Conservation (phyloP, 163 green algal genomes). For the Chlamydomonas reinhardtii region DNA sequence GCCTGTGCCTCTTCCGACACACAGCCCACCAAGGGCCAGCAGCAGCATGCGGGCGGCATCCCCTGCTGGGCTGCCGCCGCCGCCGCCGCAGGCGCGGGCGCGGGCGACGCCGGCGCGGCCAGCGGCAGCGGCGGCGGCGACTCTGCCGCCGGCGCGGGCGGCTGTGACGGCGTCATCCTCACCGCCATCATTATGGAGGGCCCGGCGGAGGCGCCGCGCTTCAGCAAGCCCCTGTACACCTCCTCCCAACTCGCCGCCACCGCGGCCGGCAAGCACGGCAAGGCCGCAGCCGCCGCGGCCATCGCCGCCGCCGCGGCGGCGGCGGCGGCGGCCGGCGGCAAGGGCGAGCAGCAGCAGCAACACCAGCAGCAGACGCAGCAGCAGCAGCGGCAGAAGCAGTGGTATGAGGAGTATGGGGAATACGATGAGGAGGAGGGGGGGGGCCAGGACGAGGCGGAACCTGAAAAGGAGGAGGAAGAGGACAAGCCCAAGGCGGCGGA, state of each 20-base stretch:
- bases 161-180: neutral
- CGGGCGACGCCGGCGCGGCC: too few species aligned
- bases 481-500: conserved; percentile 1
- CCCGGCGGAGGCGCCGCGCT: neutral
- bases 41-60: neutral
- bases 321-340: neutral
- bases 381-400: neutral
- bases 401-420: neutral
- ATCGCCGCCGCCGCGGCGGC: neutral
- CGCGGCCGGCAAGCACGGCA: neutral
- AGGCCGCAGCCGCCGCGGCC: neutral
- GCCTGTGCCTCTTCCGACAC: neutral
- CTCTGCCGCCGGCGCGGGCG: too few species aligned
- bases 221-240: conserved; percentile 12
- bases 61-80: neutral
- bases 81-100: too few species aligned
- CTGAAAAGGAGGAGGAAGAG: neutral
- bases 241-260: neutral
- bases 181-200: conserved; percentile 13
- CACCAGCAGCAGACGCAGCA: conserved; percentile 4
- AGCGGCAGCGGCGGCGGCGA: too few species aligned
- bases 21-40: neutral
- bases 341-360: neutral
- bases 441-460: neutral
- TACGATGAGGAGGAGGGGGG: neutral